Conservation (phyloP, 257 asterid genomes). For the Solanum sejunctum region DNA sequence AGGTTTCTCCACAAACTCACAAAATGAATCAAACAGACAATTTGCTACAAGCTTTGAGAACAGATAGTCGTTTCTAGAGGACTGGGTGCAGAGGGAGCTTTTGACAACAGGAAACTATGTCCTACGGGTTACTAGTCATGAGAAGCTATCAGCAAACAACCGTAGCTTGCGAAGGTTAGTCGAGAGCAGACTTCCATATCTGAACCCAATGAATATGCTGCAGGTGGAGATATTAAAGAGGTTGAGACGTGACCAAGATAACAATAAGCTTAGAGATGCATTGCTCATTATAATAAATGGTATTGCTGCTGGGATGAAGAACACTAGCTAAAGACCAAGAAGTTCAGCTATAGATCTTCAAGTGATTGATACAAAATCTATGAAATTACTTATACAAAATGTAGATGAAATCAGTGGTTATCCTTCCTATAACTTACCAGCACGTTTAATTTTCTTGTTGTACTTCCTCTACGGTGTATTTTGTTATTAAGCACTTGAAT, state of each 20-base stretch:
- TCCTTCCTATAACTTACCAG: not conserved
- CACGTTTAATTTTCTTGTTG: not conserved
- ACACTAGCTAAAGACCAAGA: constrained; percentile 46
- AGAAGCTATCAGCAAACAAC: constrained; percentile 62
- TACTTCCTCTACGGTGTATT: not conserved
- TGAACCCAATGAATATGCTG: constrained; percentile 85
- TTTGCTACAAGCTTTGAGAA: too few relatives aligned
- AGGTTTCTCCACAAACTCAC: constrained; percentile 27
- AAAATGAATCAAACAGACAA: constrained; percentile 29
- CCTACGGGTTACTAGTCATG: constrained; percentile 66
- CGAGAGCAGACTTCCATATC: constrained; percentile 88
- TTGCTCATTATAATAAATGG: constrained; percentile 82
- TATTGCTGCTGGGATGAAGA: constrained; percentile 98
- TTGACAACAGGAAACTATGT: constrained; percentile 56
- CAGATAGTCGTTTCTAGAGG: not conserved
- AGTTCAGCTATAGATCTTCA: not conserved
- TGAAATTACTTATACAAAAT: not conserved
- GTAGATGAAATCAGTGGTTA: not conserved
- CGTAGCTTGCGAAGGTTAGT: constrained; percentile 56
- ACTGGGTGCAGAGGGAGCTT: constrained; percentile 79
- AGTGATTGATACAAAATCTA: not conserved
- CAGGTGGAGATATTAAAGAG: constrained; percentile 91
- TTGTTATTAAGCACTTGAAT: not conserved
- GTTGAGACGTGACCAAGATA: constrained; percentile 62
- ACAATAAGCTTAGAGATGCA: constrained; percentile 69